A percentile compares a stretch with the other conserved stretches of the same genome.
phyloP scores from a whole-genome alignment of 2,329 filamentous ascomycete species.

The Fusarium setosum region DNA sequence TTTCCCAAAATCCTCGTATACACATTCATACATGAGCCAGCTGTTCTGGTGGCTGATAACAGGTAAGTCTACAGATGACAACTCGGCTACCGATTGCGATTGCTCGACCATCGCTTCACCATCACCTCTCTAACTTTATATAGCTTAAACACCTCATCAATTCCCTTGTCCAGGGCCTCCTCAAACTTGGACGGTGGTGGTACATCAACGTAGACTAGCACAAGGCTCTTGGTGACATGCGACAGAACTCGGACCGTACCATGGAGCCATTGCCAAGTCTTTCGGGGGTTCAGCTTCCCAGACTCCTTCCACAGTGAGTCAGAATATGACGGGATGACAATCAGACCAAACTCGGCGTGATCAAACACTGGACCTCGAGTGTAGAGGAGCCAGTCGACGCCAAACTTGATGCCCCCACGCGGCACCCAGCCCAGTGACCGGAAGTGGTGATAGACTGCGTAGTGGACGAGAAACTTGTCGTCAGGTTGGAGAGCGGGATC shows the following conservation, averaged over 20 bases:
- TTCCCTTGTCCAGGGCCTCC: constrained; percentile 60
- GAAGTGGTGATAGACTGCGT: constrained; percentile 95
- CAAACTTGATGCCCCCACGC: constrained; percentile 92
- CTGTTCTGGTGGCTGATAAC: neutral
- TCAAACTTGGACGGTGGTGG: constrained; percentile 71
- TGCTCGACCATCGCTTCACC: constrained; percentile 85
- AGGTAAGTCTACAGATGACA: neutral
- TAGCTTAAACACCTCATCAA: constrained; percentile 71
- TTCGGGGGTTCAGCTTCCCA: constrained; percentile 60
- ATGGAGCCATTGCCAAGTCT: constrained; percentile 86
- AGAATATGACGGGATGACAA: constrained; percentile 85
- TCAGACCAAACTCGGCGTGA: constrained; percentile 91
- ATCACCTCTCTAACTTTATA: constrained; percentile 86
- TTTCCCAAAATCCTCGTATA: neutral
- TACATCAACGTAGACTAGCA: constrained; percentile 91
- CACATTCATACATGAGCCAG: constrained; percentile 20
- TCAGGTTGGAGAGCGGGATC: constrained; percentile 71
- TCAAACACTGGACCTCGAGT: constrained; percentile 92
- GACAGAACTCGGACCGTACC: constrained; percentile 89
- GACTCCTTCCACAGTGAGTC: constrained; percentile 76
- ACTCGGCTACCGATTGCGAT: constrained; percentile 68
- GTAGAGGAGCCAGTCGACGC: constrained; percentile 94
- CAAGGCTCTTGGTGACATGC: constrained; percentile 89
- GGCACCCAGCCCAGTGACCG: constrained; percentile 95
- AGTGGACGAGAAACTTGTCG: constrained; percentile 86